Percentiles rank a stretch among this genome's conserved stretches.
phyloP scores from a whole-genome alignment of 176 grass and related monocot genomes.

The Triticum dicoccoides region DNA sequence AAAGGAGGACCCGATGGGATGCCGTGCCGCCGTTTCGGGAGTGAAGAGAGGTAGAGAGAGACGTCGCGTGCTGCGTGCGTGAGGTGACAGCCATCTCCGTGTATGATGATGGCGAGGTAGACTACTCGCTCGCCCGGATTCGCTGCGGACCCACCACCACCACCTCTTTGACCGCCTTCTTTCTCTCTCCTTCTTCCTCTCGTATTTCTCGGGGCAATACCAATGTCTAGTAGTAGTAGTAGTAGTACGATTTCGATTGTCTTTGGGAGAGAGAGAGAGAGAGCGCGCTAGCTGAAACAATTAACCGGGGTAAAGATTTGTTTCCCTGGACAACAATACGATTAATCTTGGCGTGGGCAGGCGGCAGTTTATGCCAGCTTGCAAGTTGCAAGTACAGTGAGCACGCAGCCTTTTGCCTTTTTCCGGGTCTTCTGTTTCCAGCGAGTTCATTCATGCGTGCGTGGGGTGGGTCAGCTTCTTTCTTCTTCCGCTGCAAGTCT shows the following conservation, averaged over 20 bases:
- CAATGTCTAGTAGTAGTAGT: no score
- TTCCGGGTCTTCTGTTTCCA: neutral
- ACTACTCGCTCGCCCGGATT: constrained; percentile 29
- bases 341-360: neutral
- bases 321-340: neutral
- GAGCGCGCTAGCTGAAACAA: neutral
- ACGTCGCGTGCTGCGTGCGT: neutral
- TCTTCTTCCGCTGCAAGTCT: constrained; percentile 14
- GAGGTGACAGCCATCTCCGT: constrained; percentile 42
- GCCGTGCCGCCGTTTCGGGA: constrained; percentile 50
- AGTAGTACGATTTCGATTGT: neutral
- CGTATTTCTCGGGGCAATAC: neutral
- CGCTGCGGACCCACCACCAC: neutral
- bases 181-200: neutral
- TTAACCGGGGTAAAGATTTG: neutral
- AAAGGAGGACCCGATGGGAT: neutral
- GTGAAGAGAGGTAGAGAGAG: neutral
- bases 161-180: constrained; percentile 21
- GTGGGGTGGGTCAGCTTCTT: neutral
- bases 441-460: neutral
- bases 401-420: neutral
- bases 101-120: constrained; percentile 31
- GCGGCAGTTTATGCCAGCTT: neutral
- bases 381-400: neutral
- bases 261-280: neutral